Evolutionary conservation across 2,329 filamentous ascomycete species (phyloP).

Genomic region (Periconia macrospinosa): DNA sequence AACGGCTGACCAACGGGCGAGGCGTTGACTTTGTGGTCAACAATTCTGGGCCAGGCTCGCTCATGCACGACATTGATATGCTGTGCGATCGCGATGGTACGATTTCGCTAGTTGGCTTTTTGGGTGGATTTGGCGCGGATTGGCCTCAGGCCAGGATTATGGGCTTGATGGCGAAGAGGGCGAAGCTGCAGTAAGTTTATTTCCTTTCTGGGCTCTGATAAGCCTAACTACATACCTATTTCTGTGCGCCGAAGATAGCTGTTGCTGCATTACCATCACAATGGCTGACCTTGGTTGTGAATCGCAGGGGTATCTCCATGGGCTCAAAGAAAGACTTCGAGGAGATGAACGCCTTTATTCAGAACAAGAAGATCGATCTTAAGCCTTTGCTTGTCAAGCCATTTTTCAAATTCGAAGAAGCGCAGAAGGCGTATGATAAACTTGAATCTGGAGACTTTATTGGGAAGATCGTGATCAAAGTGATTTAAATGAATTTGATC

Average conservation of each 20-base stretch:
- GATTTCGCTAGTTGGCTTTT: slow-evolving; percentile 29
- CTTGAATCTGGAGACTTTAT: slow-evolving; percentile 19
- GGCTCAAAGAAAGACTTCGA: slow-evolving; percentile 58
- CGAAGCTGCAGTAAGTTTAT: slow-evolving; percentile 22
- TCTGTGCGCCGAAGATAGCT: too few relatives aligned
- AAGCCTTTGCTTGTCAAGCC: slow-evolving; percentile 31
- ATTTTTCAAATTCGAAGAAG: slow-evolving; percentile 38
- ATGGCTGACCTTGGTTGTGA: background rate
- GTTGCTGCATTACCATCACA: background rate
- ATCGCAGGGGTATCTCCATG: slow-evolving; percentile 57
- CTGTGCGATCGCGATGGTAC: slow-evolving; percentile 18
- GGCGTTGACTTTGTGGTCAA: slow-evolving; percentile 54
- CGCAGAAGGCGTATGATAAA: slow-evolving; percentile 38
- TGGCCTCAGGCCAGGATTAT: slow-evolving; percentile 14
- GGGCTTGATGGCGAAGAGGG: slow-evolving; percentile 21
- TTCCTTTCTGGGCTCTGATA: background rate
- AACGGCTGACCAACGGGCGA: slow-evolving; percentile 45
- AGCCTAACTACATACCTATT: too few relatives aligned
- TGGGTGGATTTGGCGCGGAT: slow-evolving; percentile 15
- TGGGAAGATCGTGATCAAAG: slow-evolving; percentile 29
- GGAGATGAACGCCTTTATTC: slow-evolving; percentile 38
- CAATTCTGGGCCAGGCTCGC: slow-evolving; percentile 21
- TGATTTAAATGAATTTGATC: background rate
- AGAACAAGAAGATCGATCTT: slow-evolving; percentile 33
- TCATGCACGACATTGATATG: slow-evolving; percentile 16